Conservation (phyloP, 306 rosid genomes). For the Fagus sylvatica region DNA sequence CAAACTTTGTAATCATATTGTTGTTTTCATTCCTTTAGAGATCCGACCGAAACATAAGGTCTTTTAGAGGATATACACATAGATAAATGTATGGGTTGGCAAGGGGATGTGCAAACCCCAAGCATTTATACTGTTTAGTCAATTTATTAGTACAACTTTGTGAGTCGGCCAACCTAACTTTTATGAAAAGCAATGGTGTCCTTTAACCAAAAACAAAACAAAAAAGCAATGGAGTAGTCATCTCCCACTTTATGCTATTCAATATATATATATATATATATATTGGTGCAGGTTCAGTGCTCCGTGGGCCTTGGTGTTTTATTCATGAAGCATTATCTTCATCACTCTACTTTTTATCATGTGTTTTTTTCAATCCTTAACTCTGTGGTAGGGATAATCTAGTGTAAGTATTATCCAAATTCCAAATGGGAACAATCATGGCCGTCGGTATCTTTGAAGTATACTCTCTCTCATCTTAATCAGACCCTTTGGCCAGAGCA, state of each 20-base stretch:
- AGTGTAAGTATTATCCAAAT: background rate
- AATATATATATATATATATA: too few relatives aligned
- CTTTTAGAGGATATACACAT: too few relatives aligned
- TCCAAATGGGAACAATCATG: background rate
- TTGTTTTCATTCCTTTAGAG: background rate
- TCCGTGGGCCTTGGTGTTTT: conserved; percentile 15
- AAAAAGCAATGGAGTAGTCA: conserved; percentile 17
- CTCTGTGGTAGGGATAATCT: background rate
- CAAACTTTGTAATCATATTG: background rate
- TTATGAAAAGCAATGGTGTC: conserved; percentile 13
- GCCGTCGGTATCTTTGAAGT: background rate
- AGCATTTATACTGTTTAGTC: background rate
- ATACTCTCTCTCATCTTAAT: background rate
- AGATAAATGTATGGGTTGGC: too few relatives aligned
- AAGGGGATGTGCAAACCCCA: background rate
- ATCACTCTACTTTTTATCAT: background rate
- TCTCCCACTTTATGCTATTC: conserved; percentile 23
- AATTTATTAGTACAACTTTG: background rate
- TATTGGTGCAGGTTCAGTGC: conserved; percentile 27
- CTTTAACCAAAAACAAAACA: too few relatives aligned
- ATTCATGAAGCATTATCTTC: background rate
- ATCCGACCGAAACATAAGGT: too few relatives aligned
- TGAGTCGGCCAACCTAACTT: conserved; percentile 15
- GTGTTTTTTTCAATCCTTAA: too few relatives aligned
- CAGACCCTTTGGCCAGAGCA: background rate